Percentiles rank a stretch among this genome's conserved stretches.
Conservation (phyloP, 306 rosid species). For the Dicorynia guianensis region DNA sequence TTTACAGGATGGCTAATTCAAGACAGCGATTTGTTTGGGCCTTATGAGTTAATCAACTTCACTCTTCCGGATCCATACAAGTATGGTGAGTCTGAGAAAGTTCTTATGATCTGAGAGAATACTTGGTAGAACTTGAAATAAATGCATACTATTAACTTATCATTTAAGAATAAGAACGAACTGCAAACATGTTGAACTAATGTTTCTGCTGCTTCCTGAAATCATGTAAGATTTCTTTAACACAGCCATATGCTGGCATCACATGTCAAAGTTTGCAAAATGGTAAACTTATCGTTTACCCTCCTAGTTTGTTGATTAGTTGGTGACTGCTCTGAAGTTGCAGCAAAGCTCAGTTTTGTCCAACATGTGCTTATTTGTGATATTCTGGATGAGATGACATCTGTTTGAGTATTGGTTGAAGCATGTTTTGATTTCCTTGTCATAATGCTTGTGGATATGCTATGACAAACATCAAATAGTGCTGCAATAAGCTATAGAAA, state of each 20-base stretch:
- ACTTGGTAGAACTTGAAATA: constrained; percentile 16
- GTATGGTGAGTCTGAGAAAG: constrained; percentile 61
- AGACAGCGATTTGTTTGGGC: constrained; percentile 71
- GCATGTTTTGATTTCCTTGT: constrained; percentile 9
- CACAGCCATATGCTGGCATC: constrained; percentile 6
- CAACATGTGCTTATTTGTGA: background rate
- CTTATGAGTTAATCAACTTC: constrained; percentile 73
- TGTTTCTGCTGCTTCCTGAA: constrained; percentile 18
- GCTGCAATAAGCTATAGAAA: background rate
- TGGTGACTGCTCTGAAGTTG: background rate
- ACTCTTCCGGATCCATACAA: constrained; percentile 55
- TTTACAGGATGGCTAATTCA: constrained; percentile 76
- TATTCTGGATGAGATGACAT: background rate
- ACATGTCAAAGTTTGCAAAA: background rate
- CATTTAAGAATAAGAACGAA: background rate
- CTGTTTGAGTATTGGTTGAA: constrained; percentile 1
- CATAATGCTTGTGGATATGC: background rate
- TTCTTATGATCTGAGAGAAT: constrained; percentile 35
- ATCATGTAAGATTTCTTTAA: constrained; percentile 1
- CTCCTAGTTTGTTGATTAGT: constrained; percentile 9
- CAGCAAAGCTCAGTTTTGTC: background rate
- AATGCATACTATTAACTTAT: constrained; percentile 6
- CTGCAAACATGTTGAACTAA: background rate
- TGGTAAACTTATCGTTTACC: background rate
- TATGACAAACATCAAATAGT: background rate